A percentile compares a stretch with the other conserved stretches of the same genome.
phyloP scores from a whole-genome alignment of 768 basidiomycete genomes.

The Russula ochroleuca region DNA sequence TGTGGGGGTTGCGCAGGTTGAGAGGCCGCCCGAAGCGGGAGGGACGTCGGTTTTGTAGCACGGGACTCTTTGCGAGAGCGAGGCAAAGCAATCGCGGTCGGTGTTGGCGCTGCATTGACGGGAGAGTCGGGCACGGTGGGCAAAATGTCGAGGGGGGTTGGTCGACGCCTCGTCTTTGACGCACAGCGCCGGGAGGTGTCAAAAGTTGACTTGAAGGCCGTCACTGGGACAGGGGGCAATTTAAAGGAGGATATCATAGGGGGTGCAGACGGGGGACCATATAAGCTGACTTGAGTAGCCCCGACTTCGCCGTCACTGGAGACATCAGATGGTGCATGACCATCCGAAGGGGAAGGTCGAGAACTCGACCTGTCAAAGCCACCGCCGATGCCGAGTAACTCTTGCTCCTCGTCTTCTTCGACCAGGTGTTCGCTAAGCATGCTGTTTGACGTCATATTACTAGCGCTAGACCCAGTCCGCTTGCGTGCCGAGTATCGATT shows the following conservation, averaged over 20 bases:
- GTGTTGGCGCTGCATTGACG: constrained; percentile 46
- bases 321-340: constrained; percentile 32
- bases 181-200: constrained; percentile 35
- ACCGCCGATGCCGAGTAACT: constrained; percentile 63
- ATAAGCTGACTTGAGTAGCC: constrained; percentile 12
- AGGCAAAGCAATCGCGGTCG: constrained; percentile 28
- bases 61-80: constrained; percentile 53
- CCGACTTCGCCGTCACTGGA: constrained; percentile 29
- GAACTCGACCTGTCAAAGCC: constrained; percentile 47
- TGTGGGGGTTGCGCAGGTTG: constrained; percentile 27
- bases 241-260: constrained; percentile 25
- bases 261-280: constrained; percentile 20
- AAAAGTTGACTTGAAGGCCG: constrained; percentile 53
- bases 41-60: constrained; percentile 53
- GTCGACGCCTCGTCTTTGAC: constrained; percentile 54
- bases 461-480: constrained; percentile 72
- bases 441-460: constrained; percentile 61
- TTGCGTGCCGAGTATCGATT: constrained; percentile 61
- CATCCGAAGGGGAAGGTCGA: constrained; percentile 35
- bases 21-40: constrained; percentile 41
- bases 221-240: constrained; percentile 38
- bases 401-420: constrained; percentile 77
- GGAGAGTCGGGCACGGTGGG: constrained; percentile 75
- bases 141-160: constrained; percentile 55
- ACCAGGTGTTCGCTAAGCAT: constrained; percentile 74